A percentile compares a stretch with the other conserved stretches of the same genome.
Evolutionary conservation across 2,329 filamentous ascomycete species (phyloP).

Genomic region (Beauveria scarabaeidicola): DNA sequence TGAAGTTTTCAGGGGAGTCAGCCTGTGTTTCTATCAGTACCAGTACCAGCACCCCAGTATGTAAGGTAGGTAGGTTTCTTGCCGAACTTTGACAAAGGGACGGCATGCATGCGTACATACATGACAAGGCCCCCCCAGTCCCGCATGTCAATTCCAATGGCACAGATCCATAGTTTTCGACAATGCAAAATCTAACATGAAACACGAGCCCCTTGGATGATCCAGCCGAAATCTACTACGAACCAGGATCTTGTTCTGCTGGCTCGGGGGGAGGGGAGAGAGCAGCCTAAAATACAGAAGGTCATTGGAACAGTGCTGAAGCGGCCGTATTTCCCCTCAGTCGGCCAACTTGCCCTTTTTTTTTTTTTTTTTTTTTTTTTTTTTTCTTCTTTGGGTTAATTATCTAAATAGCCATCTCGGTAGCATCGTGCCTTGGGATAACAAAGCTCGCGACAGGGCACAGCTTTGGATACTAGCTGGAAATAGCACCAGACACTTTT

Average conservation of each 20-base stretch:
- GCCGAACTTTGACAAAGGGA: neutral
- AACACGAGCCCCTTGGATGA: too few relatives aligned
- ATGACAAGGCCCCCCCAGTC: too few relatives aligned
- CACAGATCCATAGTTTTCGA: too few relatives aligned
- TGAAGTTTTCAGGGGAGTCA: neutral
- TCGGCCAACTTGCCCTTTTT: neutral
- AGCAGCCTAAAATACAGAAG: neutral
- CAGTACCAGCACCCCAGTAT: too few relatives aligned
- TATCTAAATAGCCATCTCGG: neutral
- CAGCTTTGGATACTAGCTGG: neutral
- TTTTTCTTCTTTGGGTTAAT: too few relatives aligned
- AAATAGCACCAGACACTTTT: neutral
- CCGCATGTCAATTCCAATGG: too few relatives aligned
- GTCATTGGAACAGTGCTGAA: neutral
- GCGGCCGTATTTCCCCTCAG: neutral
- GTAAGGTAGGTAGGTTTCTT: neutral
- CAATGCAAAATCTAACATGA: too few relatives aligned
- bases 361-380: too few relatives aligned
- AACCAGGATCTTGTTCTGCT: too few relatives aligned
- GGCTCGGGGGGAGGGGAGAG: too few relatives aligned
- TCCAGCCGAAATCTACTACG: too few relatives aligned
- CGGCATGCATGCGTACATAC: neutral
- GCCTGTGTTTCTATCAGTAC: neutral
- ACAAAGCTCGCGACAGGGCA: neutral
- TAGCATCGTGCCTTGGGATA: neutral